phyloP scores from a whole-genome alignment of 352 stramenopile species.

The Phytophthora fragariaefolia region DNA sequence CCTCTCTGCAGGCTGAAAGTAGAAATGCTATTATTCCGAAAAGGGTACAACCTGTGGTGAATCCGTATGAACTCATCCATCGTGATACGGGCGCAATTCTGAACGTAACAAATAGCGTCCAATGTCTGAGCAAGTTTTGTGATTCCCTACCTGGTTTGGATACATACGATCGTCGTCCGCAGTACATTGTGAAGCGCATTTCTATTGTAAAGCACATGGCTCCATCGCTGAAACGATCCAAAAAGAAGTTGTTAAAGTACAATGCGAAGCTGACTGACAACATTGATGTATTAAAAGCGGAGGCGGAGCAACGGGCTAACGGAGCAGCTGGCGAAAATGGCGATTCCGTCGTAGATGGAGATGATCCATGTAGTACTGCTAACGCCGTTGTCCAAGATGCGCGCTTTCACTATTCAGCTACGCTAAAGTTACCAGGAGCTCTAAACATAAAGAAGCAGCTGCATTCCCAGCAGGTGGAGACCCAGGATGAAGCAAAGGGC shows the following conservation, averaged over 20 bases:
- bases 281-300: slow-evolving; percentile 72
- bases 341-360: slow-evolving; percentile 22
- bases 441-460: slow-evolving; percentile 73
- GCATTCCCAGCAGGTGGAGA: slow-evolving; percentile 64
- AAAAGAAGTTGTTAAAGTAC: slow-evolving; percentile 84
- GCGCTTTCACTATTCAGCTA: slow-evolving; percentile 68
- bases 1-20: slow-evolving; percentile 21
- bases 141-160: slow-evolving; percentile 81
- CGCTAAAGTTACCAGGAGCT: slow-evolving; percentile 63
- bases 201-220: slow-evolving; percentile 55
- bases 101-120: slow-evolving; percentile 68
- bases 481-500: slow-evolving; percentile 70
- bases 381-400: slow-evolving; percentile 19
- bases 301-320: slow-evolving; percentile 44
- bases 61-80: slow-evolving; percentile 64
- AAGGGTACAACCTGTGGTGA: slow-evolving; percentile 25
- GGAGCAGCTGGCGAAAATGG: slow-evolving; percentile 19
- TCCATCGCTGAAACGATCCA: slow-evolving; percentile 55
- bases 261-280: slow-evolving; percentile 82
- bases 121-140: slow-evolving; percentile 79
- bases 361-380: slow-evolving; percentile 13
- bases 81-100: slow-evolving; percentile 71
- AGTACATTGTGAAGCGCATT: slow-evolving; percentile 81
- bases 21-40: slow-evolving; percentile 18
- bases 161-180: slow-evolving; percentile 80